Conservation (phyloP, 257 asterid species). For the Nicotiana noctiflora region DNA sequence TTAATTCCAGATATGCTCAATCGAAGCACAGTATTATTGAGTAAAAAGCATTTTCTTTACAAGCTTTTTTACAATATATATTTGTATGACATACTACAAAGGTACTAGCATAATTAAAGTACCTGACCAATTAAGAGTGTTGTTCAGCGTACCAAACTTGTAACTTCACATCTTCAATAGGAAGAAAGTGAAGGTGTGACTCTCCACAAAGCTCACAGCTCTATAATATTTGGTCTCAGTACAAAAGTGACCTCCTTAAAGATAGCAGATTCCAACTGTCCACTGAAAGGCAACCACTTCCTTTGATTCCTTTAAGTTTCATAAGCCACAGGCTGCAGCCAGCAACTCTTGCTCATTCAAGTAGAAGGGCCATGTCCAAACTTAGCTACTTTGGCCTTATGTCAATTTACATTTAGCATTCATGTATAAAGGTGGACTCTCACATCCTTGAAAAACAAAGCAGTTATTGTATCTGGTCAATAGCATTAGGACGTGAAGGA, state of each 20-base stretch:
- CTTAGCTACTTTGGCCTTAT: background rate
- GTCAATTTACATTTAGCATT: background rate
- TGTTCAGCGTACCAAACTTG: background rate
- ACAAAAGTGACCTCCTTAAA: background rate
- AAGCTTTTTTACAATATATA: background rate
- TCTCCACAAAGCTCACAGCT: background rate
- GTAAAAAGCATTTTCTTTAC: background rate
- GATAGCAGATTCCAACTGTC: background rate
- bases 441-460: background rate
- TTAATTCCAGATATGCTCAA: background rate
- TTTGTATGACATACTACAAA: background rate
- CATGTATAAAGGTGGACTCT: background rate
- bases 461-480: background rate
- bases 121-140: background rate
- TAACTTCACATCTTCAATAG: background rate
- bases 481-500: conserved; percentile 14
- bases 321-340: background rate
- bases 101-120: background rate
- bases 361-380: background rate
- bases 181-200: background rate
- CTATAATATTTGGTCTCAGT: background rate
- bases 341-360: background rate
- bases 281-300: background rate
- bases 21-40: background rate
- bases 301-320: background rate